Evolutionary conservation across 2,329 filamentous ascomycete species (phyloP).

Genomic region (Aspergillus sergii): DNA sequence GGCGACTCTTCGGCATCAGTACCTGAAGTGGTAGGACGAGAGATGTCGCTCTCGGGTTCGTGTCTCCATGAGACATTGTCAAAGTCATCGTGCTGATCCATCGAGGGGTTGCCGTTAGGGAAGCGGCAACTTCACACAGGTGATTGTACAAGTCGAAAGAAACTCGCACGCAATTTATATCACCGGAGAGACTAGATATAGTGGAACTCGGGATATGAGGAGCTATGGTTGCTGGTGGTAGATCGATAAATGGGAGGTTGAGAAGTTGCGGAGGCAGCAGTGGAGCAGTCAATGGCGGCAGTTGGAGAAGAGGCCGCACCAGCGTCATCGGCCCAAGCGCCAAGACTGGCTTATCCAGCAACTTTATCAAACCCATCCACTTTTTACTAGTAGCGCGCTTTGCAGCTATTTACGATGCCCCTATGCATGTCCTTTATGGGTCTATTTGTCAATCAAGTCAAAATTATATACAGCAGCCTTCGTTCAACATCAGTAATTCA

Average conservation of each 20-base stretch:
- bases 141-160: neutral
- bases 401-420: neutral
- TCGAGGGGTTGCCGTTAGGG: slow-evolving; percentile 29
- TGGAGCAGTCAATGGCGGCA: slow-evolving; percentile 7
- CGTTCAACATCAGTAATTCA: neutral
- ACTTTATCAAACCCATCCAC: neutral
- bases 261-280: slow-evolving; percentile 15
- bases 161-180: neutral
- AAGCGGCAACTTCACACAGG: slow-evolving; percentile 5
- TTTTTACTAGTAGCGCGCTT: neutral
- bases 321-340: slow-evolving; percentile 23
- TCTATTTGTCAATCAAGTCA: neutral
- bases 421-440: neutral
- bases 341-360: slow-evolving; percentile 10
- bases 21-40: slow-evolving; percentile 44
- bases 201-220: neutral
- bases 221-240: slow-evolving; percentile 10
- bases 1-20: slow-evolving; percentile 43
- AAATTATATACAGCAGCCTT: neutral
- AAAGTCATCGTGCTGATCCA: slow-evolving; percentile 68
- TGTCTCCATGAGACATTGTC: slow-evolving; percentile 79
- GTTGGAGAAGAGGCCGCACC: slow-evolving; percentile 22
- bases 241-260: slow-evolving; percentile 7
- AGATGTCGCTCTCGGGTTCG: slow-evolving; percentile 55
- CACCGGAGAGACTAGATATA: neutral